Percentiles rank a stretch among this genome's conserved stretches.
Evolutionary conservation across 768 basidiomycete genomes (phyloP).

Genomic region (Tylopilus subfusipes): DNA sequence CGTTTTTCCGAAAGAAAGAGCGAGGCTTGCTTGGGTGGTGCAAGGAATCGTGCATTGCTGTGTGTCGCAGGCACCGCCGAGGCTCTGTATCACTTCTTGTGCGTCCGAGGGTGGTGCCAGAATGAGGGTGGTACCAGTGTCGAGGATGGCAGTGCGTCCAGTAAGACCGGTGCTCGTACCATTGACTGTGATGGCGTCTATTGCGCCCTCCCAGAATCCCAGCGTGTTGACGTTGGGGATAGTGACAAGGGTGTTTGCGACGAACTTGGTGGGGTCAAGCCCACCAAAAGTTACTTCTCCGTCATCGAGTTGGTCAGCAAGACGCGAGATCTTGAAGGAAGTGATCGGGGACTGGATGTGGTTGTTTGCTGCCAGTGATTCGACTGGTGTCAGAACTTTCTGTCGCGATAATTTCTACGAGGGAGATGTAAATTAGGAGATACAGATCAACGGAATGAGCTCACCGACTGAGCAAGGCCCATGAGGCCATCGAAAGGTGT

Average conservation of each 20-base stretch:
- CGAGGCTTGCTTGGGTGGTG: slow-evolving; percentile 48
- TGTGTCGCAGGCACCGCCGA: slow-evolving; percentile 49
- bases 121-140: slow-evolving; percentile 48
- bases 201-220: slow-evolving; percentile 79
- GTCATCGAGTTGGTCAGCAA: slow-evolving; percentile 59
- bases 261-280: slow-evolving; percentile 68
- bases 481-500: slow-evolving; percentile 70
- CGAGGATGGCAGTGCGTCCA: slow-evolving; percentile 67
- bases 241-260: slow-evolving; percentile 52
- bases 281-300: slow-evolving; percentile 83
- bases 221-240: slow-evolving; percentile 57
- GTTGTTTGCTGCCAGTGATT: slow-evolving; percentile 57
- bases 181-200: slow-evolving; percentile 59
- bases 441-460: slow-evolving; percentile 24
- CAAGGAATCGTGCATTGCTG: slow-evolving; percentile 65
- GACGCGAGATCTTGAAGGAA: slow-evolving; percentile 77
- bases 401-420: slow-evolving; percentile 61
- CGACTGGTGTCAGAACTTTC: slow-evolving; percentile 61
- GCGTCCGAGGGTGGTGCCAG: slow-evolving; percentile 47
- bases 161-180: slow-evolving; percentile 48
- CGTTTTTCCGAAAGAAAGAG: slow-evolving; percentile 56
- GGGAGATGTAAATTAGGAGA: background rate
- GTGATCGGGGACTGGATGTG: slow-evolving; percentile 62
- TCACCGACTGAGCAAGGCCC: slow-evolving; percentile 70
- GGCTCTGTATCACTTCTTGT: slow-evolving; percentile 52